Evolutionary conservation across 2,329 filamentous ascomycete species (phyloP).

Genomic region (Phyllosticta capitalensis): DNA sequence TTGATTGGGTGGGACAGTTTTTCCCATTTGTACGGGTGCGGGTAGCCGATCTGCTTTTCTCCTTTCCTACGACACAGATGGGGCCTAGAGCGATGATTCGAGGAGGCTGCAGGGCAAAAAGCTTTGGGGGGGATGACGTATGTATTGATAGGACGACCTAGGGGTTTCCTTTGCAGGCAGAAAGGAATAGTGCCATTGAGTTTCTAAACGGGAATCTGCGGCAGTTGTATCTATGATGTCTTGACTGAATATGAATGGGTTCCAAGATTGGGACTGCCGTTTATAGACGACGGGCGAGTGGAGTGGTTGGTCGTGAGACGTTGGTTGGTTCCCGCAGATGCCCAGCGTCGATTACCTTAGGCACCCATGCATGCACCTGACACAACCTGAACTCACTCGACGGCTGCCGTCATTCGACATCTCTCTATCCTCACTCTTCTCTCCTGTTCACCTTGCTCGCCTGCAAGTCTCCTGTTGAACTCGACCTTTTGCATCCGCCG

Average conservation of each 20-base stretch:
- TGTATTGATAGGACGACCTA: not conserved
- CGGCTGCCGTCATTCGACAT: constrained; percentile 5
- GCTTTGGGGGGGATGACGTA: not conserved
- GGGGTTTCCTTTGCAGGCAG: not conserved
- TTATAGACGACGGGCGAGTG: not conserved
- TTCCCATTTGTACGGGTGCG: not conserved
- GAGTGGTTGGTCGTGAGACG: not conserved
- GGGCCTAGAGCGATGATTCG: not conserved
- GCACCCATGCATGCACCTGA: constrained; percentile 4
- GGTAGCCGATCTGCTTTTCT: not conserved
- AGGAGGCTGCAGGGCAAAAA: not conserved
- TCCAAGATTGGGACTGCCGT: not conserved
- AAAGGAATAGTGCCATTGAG: not conserved
- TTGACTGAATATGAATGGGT: too few species aligned
- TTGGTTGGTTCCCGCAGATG: not conserved
- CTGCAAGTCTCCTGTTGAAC: not conserved
- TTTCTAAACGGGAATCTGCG: not conserved
- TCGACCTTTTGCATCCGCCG: not conserved
- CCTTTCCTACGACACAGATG: not conserved
- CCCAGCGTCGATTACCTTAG: not conserved
- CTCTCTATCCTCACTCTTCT: constrained; percentile 1
- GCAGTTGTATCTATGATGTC: not conserved
- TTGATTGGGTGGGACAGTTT: not conserved
- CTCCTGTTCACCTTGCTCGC: not conserved
- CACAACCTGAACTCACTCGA: too few species aligned